Evolutionary conservation across 306 rosid genomes (phyloP), one percentile per base, ranked within the genome.

Genomic region (Quercus engelmannii): DNA sequence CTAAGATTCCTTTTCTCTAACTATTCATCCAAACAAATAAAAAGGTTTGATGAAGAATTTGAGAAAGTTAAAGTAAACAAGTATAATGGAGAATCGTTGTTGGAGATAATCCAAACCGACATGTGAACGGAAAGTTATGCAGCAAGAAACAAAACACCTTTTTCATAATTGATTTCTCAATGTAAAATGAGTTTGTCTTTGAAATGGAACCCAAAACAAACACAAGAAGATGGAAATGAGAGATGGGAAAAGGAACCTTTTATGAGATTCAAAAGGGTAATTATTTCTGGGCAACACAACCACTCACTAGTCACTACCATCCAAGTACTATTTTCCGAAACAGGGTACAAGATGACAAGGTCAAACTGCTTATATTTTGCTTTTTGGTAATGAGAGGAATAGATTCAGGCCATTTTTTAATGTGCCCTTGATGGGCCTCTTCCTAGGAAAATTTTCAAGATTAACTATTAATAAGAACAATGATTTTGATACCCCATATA

Each of bases 291-390:
- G 31, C 26, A 43, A 26, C 25, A 41, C 46, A 41, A 8, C 11
- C 11, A 25, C 19, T 58, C 78, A 65, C 58, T 38, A 31, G 15
- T 31, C 78, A 65, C 58, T 38, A 31, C n/a, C 31, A 46, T 26
- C 62, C 79, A 74, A 43, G 31, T n/a, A 19, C 46, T 67, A 80
- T 5, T 28, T 38, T 74, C 72, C 43, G 69, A 56, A 28, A 13
- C 7, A 46, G 19, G 63, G 49, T 14, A 2, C 35, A 2, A 30
- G 30, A 8, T 38, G 69, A 65, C n/a, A n/a, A 41, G 19, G n/a
- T 38, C 69, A 65, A 68, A 13, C 31, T 31, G 13, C 17, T 7
- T 8, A 11, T 59, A 6, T 13, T 59, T 13, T 63, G 19, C 69
- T 14, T 63, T 28, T 63, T 28, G 41, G 69, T 28, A 28, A 63